A percentile compares a stretch with the other conserved stretches of the same genome.
Conservation (phyloP, 106 monocot species). For the Narthecium ossifragum region DNA sequence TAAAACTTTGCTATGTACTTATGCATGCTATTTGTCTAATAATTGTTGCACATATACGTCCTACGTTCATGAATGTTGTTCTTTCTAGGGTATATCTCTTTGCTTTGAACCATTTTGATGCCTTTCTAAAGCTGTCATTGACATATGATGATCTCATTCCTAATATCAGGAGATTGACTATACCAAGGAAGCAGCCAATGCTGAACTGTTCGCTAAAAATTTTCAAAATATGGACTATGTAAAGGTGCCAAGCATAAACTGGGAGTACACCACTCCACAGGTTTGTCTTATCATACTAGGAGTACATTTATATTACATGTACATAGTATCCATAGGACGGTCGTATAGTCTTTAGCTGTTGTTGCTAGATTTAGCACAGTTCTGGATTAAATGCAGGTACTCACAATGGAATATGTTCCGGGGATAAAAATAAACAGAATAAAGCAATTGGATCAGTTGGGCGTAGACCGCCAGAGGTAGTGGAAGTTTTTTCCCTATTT, state of each 20-base stretch:
- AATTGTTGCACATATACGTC: too few relatives aligned
- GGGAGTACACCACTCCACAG: slow-evolving; percentile 98
- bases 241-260: slow-evolving; percentile 84
- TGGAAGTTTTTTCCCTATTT: neutral
- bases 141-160: neutral
- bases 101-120: too few relatives aligned
- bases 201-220: slow-evolving; percentile 85
- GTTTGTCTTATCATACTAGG: slow-evolving; percentile 31
- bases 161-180: slow-evolving; percentile 92
- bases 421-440: slow-evolving; percentile 99
- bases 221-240: slow-evolving; percentile 94
- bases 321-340: neutral
- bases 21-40: too few relatives aligned
- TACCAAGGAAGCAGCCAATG: slow-evolving; percentile 92
- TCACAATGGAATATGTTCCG: slow-evolving; percentile 98
- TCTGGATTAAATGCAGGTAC: slow-evolving; percentile 43
- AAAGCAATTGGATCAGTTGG: slow-evolving; percentile 90
- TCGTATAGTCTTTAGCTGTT: too few relatives aligned
- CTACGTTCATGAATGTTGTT: too few relatives aligned
- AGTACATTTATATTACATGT: neutral
- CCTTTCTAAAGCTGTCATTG: too few relatives aligned
- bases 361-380: too few relatives aligned
- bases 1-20: too few relatives aligned
- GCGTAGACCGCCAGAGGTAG: slow-evolving; percentile 94
- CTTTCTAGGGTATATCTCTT: too few relatives aligned